phyloP scores from a whole-genome alignment of 1,284 basidiomycete genomes.

The Peniophora sp. region DNA sequence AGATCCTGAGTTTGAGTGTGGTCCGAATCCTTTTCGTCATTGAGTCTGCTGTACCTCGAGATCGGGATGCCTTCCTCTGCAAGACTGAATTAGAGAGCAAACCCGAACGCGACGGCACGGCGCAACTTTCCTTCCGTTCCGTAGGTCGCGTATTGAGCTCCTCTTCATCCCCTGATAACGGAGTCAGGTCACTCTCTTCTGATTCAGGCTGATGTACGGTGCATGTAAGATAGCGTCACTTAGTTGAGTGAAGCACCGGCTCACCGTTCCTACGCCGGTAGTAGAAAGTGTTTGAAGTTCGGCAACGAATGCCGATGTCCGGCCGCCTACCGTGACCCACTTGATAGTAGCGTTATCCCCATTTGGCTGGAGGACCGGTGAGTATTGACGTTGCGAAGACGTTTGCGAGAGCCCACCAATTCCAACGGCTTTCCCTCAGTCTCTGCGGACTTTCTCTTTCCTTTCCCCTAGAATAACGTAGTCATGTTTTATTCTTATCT shows the following conservation, averaged over 20 bases:
- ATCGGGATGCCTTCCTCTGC: too few relatives aligned
- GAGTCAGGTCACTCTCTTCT: constrained; percentile 25
- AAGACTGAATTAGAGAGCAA: too few relatives aligned
- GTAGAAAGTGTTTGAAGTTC: constrained; percentile 51
- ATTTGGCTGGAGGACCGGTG: constrained; percentile 41
- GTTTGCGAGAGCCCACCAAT: constrained; percentile 34
- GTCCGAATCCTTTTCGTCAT: too few relatives aligned
- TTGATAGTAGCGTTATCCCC: constrained; percentile 67
- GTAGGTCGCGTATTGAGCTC: constrained; percentile 7
- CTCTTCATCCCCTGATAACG: constrained; percentile 19
- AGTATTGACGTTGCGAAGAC: constrained; percentile 1
- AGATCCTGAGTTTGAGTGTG: too few relatives aligned
- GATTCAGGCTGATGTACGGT: constrained; percentile 6
- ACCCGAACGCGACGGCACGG: too few relatives aligned
- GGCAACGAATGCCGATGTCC: constrained; percentile 69
- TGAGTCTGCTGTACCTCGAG: too few relatives aligned
- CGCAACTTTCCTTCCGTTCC: constrained; percentile 11
- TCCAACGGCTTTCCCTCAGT: constrained; percentile 30
- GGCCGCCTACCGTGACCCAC: constrained; percentile 74
- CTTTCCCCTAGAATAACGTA: constrained; percentile 49
- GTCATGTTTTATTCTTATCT: neutral
- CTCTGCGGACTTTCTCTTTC: constrained; percentile 60
- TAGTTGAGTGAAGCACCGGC: neutral
- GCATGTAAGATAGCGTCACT: neutral
- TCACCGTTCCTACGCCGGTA: neutral